Evolutionary conservation across 2,329 filamentous ascomycete genomes (phyloP).

Genomic region (Hymenoscyphus fraxineus): DNA sequence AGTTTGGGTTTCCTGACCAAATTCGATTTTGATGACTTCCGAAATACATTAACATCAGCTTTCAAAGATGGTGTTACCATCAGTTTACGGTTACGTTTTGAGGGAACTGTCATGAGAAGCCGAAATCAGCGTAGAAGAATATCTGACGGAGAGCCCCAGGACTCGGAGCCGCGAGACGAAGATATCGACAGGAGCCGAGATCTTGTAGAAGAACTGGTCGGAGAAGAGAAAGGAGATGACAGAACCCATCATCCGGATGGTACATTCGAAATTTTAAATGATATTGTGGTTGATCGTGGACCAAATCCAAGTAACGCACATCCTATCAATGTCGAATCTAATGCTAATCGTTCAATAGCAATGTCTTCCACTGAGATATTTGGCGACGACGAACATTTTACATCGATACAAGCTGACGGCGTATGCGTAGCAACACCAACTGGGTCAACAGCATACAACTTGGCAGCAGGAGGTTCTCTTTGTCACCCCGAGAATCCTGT

Average conservation of each 20-base stretch:
- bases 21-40: slow-evolving; percentile 81
- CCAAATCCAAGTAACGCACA: slow-evolving; percentile 80
- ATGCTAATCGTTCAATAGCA: slow-evolving; percentile 44
- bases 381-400: slow-evolving; percentile 89
- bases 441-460: slow-evolving; percentile 91
- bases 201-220: slow-evolving; percentile 85
- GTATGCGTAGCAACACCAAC: slow-evolving; percentile 93
- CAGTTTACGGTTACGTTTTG: slow-evolving; percentile 81
- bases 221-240: slow-evolving; percentile 77
- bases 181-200: slow-evolving; percentile 50
- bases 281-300: slow-evolving; percentile 92
- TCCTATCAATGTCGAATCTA: slow-evolving; percentile 1
- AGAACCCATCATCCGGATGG: slow-evolving; percentile 81
- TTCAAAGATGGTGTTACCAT: slow-evolving; percentile 85
- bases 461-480: slow-evolving; percentile 89
- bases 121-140: slow-evolving; percentile 43
- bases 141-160: slow-evolving; percentile 33
- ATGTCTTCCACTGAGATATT: slow-evolving; percentile 93
- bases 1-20: slow-evolving; percentile 95
- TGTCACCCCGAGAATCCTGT: slow-evolving; percentile 96
- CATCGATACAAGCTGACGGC: slow-evolving; percentile 87
- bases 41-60: slow-evolving; percentile 63
- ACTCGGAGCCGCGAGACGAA: slow-evolving; percentile 32
- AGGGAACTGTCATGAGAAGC: slow-evolving; percentile 88
- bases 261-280: slow-evolving; percentile 88